phyloP scores from a whole-genome alignment of 148 eudicot species.

The Arctostaphylos glauca region DNA sequence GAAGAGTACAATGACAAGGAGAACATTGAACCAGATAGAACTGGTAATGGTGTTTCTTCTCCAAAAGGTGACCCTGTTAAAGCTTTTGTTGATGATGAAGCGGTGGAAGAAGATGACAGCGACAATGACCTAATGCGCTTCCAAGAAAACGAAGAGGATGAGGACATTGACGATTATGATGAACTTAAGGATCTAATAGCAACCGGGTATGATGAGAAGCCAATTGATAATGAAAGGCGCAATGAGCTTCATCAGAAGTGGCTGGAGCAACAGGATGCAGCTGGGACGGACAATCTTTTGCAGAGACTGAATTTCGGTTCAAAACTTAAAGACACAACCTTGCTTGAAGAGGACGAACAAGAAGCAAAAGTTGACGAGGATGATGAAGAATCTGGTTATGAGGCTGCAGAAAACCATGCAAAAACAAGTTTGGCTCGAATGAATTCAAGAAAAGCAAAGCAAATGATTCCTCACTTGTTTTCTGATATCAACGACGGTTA shows the following conservation, averaged over 20 bases:
- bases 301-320: constrained; percentile 58
- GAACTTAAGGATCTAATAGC: constrained; percentile 74
- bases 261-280: constrained; percentile 92
- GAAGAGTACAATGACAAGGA: constrained; percentile 87
- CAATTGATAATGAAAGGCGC: constrained; percentile 61
- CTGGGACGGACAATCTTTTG: constrained; percentile 76
- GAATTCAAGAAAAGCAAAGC: constrained; percentile 56
- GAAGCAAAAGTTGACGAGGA: constrained; percentile 35
- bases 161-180: constrained; percentile 52
- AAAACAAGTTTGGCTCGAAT: constrained; percentile 32
- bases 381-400: constrained; percentile 34
- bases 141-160: constrained; percentile 64
- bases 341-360: constrained; percentile 39
- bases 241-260: constrained; percentile 85
- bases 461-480: constrained; percentile 75
- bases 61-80: constrained; percentile 76
- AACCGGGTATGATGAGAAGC: constrained; percentile 61
- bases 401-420: constrained; percentile 26
- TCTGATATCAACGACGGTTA: constrained; percentile 75
- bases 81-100: constrained; percentile 91
- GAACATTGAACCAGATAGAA: constrained; percentile 41
- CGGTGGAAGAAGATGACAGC: constrained; percentile 84
- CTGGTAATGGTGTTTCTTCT: constrained; percentile 29
- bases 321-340: constrained; percentile 37
- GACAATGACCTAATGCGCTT: constrained; percentile 61